Conservation (phyloP, 768 basidiomycete species). For the Kwoniella shandongensis region DNA sequence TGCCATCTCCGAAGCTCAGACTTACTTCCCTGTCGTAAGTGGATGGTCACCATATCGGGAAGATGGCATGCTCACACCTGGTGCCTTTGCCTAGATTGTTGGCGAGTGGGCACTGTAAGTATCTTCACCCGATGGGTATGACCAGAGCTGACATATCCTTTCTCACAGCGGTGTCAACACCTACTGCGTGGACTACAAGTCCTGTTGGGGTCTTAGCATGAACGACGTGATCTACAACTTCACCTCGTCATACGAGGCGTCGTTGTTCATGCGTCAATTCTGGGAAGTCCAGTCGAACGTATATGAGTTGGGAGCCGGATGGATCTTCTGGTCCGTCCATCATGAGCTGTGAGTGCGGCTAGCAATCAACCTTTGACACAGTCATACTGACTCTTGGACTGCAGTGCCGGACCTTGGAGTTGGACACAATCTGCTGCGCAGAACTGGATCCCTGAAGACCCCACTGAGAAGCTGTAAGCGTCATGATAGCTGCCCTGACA, state of each 20-base stretch:
- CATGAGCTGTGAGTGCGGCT: constrained; percentile 25
- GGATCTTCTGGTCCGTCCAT: constrained; percentile 40
- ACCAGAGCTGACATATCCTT: not conserved
- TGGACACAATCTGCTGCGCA: constrained; percentile 46
- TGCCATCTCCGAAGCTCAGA: constrained; percentile 31
- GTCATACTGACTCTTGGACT: not conserved
- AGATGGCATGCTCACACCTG: not conserved
- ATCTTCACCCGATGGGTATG: not conserved
- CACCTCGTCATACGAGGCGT: constrained; percentile 33
- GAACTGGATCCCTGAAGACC: constrained; percentile 44
- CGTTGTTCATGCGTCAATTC: constrained; percentile 42
- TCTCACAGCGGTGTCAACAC: constrained; percentile 32
- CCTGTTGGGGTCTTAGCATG: constrained; percentile 31
- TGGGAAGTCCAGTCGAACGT: constrained; percentile 47
- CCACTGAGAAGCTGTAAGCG: constrained; percentile 40
- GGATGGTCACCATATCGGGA: not conserved
- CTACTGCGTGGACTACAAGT: constrained; percentile 46
- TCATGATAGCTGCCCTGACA: not conserved
- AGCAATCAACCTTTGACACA: constrained; percentile 1
- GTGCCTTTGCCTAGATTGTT: constrained; percentile 28
- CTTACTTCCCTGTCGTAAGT: constrained; percentile 38
- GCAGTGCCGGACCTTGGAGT: constrained; percentile 39
- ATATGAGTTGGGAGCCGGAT: constrained; percentile 43
- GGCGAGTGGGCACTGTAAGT: constrained; percentile 43
- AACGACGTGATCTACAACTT: constrained; percentile 32